Conservation (phyloP, 2,329 filamentous ascomycete species). For the Chalara sp. region DNA sequence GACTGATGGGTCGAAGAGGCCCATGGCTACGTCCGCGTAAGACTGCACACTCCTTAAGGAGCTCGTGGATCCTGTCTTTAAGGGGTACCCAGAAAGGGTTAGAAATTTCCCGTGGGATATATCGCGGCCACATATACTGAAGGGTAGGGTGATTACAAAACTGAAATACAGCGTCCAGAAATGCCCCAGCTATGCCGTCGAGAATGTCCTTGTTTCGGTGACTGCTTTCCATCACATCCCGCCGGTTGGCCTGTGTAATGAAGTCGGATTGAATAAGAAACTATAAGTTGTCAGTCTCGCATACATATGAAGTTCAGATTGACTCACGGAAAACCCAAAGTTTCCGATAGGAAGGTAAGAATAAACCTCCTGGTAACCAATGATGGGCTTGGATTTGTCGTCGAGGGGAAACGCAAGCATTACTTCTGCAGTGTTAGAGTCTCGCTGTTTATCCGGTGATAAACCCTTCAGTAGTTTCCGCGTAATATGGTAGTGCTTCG, state of each 20-base stretch:
- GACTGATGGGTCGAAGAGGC: constrained; percentile 1
- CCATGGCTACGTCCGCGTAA: background rate
- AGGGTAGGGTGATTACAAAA: constrained; percentile 33
- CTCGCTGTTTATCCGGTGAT: constrained; percentile 4
- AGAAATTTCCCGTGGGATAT: constrained; percentile 29
- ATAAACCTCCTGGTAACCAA: constrained; percentile 4
- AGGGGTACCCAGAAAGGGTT: constrained; percentile 4
- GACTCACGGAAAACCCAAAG: constrained; percentile 7
- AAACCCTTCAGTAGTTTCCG: constrained; percentile 1
- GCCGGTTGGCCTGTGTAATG: constrained; percentile 36
- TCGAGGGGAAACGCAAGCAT: constrained; percentile 40
- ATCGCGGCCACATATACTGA: constrained; percentile 39
- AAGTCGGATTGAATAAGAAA: constrained; percentile 47
- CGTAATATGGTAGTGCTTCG: constrained; percentile 5
- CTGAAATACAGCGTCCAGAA: constrained; percentile 32
- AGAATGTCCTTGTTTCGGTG: constrained; percentile 36
- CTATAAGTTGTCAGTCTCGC: constrained; percentile 14
- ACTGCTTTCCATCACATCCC: constrained; percentile 30
- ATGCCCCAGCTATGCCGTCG: constrained; percentile 31
- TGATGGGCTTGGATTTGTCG: constrained; percentile 6
- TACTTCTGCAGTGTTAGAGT: constrained; percentile 25
- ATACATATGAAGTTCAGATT: constrained; percentile 19
- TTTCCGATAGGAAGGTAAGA: constrained; percentile 7
- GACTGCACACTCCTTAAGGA: constrained; percentile 1
- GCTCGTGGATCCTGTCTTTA: constrained; percentile 2